Percentiles rank a stretch among this genome's conserved stretches.
These are phyloP conservation scores for Leccinum solheimii DNA, from an alignment of 1,284 basidiomycete genomes.

Conservation along the genomic window DNA sequence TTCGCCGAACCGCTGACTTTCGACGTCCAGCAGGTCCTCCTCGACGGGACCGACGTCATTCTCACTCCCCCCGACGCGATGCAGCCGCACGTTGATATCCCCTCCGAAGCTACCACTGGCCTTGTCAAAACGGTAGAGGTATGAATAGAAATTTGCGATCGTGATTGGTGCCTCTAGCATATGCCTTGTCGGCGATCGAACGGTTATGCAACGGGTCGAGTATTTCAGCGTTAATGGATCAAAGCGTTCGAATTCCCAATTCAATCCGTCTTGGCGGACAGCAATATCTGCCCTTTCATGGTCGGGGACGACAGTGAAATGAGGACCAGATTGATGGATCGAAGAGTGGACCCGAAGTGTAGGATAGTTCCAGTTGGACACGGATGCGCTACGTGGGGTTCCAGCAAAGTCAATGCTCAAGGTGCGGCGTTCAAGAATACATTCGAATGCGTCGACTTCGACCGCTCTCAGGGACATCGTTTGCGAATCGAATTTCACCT, in stretches of 20 bases:
- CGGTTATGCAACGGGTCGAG: neutral
- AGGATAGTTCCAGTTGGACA: constrained; percentile 1
- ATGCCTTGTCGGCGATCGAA: neutral
- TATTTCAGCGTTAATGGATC: neutral
- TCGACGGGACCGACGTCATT: neutral
- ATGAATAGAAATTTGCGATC: neutral
- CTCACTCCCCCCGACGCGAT: neutral
- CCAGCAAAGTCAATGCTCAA: neutral
- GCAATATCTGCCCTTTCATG: neutral
- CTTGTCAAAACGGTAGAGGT: neutral
- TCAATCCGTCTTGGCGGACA: neutral
- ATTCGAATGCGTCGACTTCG: neutral
- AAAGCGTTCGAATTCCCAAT: neutral
- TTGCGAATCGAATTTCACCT: neutral
- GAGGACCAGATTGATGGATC: neutral
- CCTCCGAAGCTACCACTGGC: neutral
- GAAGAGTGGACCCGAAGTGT: neutral
- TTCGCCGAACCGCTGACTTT: neutral
- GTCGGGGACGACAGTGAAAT: neutral
- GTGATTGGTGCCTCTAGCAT: neutral
- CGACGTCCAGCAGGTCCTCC: neutral
- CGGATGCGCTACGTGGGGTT: neutral
- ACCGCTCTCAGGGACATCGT: neutral
- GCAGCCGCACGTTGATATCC: neutral
- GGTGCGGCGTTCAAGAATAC: neutral